A percentile compares a stretch with the other conserved stretches of the same genome.
Conservation (phyloP, 2,329 filamentous ascomycete genomes). For the Sarocladium oryzae region DNA sequence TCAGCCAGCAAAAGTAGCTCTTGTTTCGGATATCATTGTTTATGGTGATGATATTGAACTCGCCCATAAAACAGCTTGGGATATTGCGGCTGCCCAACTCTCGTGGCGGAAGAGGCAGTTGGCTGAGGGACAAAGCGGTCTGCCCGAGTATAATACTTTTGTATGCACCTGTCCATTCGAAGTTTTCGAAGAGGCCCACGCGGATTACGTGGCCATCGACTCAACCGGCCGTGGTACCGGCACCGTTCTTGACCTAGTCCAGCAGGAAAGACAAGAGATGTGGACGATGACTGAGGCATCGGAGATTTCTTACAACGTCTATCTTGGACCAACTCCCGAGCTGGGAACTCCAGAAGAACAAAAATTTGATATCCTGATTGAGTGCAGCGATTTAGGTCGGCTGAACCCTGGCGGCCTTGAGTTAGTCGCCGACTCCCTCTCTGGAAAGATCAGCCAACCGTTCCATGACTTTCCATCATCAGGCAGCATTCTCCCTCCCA, state of each 20-base stretch:
- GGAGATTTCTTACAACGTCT: constrained; percentile 85
- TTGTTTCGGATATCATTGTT: constrained; percentile 85
- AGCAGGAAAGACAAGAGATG: constrained; percentile 88
- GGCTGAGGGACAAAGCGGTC: constrained; percentile 39
- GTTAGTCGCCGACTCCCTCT: constrained; percentile 51
- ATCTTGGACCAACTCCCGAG: constrained; percentile 81
- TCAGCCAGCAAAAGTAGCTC: constrained; percentile 79
- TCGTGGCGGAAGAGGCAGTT: constrained; percentile 64
- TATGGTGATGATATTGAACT: constrained; percentile 69
- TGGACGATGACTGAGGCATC: constrained; percentile 84
- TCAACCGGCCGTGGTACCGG: constrained; percentile 66
- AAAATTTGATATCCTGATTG: constrained; percentile 79
- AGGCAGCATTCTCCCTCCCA: constrained; percentile 81
- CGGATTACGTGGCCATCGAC: constrained; percentile 69
- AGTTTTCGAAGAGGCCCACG: constrained; percentile 64
- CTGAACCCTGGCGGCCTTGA: constrained; percentile 64
- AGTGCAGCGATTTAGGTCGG: constrained; percentile 78
- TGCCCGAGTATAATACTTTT: constrained; percentile 79
- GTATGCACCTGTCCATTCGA: constrained; percentile 58
- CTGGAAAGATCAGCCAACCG: constrained; percentile 30
- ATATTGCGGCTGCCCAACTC: constrained; percentile 69
- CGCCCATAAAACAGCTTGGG: constrained; percentile 58
- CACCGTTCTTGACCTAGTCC: constrained; percentile 79
- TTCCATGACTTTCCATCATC: constrained; percentile 80
- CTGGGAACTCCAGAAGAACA: constrained; percentile 49